Base-by-base conservation (phyloP, 768 basidiomycete genomes). In the Lyophyllum atratum region DNA sequence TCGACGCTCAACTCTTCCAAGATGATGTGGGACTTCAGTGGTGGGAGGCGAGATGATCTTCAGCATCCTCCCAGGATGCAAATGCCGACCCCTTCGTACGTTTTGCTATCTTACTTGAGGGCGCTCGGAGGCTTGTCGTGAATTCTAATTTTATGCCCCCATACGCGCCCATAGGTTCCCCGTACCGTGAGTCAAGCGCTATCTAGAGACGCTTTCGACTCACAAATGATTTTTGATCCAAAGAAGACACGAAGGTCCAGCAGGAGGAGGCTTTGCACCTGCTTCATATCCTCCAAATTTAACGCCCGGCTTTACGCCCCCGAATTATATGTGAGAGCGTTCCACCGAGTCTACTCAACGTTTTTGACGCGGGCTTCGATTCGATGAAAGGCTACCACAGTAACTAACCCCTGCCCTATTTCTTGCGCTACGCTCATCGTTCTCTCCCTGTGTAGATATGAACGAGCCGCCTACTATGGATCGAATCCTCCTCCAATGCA, bases 1-100 rank as follows among this genome's bases (percentile, higher is more conserved):
- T 24, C 21, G 42, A 2, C 40, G 8, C 19, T 28, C 28, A 42
- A 15, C 28, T 34, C 34, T 56, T 48, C 22, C 66, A 72, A 70
- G 58, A 77, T 74, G 76, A 77, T 77, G 77, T 77, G 76, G 76
- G 73, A 75, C 66, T 66, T 71, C 22, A 57, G 62, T 24, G 62
- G 66, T 58, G 59, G 67, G 40, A 63, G 62, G 33, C 64, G 62
- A 42, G 65, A 61, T 39, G 69, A 68, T n/a, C 66, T 64, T 48
- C 61, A 68, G 15, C 64, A 64, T 15, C 64, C 68, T 46, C 65
- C 58, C 37, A 26, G 51, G 24, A 64, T 66, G 49, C 65, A 59
- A 29, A 60, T 68, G 51, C 67, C 71, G 12, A 66, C 64, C 37
- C 69, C 74, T 49, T 58, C 66, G 70, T 73, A 64, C 25, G 72